A percentile compares a stretch with the other conserved stretches of the same genome.
phyloP scores from a whole-genome alignment of 805 yeast species.

The Kodamaea nitidulidarum region DNA sequence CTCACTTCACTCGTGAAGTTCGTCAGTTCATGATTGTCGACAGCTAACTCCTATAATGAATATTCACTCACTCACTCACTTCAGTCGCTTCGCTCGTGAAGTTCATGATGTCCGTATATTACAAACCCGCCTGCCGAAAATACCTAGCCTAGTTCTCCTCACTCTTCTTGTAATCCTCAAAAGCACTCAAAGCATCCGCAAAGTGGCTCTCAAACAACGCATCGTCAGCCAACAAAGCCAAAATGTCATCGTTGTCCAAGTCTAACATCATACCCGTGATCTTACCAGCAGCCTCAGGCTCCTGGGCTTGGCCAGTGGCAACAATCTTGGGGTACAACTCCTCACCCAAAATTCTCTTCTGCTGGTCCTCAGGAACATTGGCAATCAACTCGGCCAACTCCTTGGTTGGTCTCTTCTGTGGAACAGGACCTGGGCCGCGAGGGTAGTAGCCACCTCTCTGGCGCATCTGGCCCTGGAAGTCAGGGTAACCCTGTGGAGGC shows the following conservation, averaged over 20 bases:
- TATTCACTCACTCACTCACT: no score
- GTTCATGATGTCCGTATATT: no score
- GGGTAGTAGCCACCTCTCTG: constrained; percentile 60
- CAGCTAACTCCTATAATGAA: no score
- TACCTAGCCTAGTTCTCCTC: constrained; percentile 17
- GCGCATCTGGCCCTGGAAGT: constrained; percentile 42
- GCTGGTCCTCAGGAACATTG: constrained; percentile 77
- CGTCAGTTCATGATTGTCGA: no score
- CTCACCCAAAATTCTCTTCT: constrained; percentile 97
- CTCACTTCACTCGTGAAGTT: no score
- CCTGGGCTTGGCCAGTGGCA: constrained; percentile 80
- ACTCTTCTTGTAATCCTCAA: constrained; percentile 79
- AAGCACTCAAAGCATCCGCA: constrained; percentile 91
- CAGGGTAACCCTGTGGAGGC: constrained; percentile 71
- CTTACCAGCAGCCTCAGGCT: constrained; percentile 95
- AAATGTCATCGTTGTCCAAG: constrained; percentile 86
- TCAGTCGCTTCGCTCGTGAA: no score
- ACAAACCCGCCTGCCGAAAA: constrained; percentile 3
- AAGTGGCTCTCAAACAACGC: constrained; percentile 85
- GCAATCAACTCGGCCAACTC: constrained; percentile 61
- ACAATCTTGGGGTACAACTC: constrained; percentile 91
- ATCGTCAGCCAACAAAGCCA: constrained; percentile 85
- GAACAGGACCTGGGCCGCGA: constrained; percentile 26
- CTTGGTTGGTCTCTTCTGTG: constrained; percentile 31
- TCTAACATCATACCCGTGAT: constrained; percentile 98